A percentile compares a stretch with the other conserved stretches of the same genome.
Conservation (phyloP, 441 rosid species). For the Isatis lusitanica region DNA sequence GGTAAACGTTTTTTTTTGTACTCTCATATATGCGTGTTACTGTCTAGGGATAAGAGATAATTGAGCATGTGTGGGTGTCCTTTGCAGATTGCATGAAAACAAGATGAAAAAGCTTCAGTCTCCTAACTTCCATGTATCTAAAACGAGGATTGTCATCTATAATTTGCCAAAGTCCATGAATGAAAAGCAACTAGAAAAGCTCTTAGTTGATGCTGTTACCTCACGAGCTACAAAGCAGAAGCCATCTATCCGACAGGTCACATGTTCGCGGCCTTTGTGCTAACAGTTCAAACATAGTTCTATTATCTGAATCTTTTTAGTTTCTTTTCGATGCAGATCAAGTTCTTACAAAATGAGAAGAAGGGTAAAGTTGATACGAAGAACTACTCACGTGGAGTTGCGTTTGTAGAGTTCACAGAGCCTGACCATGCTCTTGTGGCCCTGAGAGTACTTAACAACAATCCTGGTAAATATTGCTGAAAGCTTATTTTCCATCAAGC, state of each 20-base stretch:
- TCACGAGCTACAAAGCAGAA: slow-evolving; percentile 94
- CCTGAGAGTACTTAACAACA: slow-evolving; percentile 86
- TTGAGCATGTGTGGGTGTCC: slow-evolving; percentile 19
- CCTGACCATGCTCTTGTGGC: slow-evolving; percentile 92
- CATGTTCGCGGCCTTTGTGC: slow-evolving; percentile 9
- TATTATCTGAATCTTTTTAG: neutral
- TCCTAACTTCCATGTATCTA: slow-evolving; percentile 89
- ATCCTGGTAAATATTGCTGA: slow-evolving; percentile 60
- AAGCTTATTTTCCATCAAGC: neutral
- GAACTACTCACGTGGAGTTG: slow-evolving; percentile 80
- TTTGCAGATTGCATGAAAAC: slow-evolving; percentile 75
- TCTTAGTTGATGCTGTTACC: slow-evolving; percentile 70
- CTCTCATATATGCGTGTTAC: neutral
- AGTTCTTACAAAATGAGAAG: slow-evolving; percentile 66
- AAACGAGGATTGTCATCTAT: slow-evolving; percentile 71
- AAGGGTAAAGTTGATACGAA: slow-evolving; percentile 60
- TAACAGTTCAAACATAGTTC: neutral
- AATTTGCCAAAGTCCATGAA: slow-evolving; percentile 82
- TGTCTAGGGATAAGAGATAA: slow-evolving; percentile 14
- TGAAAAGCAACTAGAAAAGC: slow-evolving; percentile 62
- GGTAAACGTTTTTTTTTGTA: slow-evolving; percentile 35
- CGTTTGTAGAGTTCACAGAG: slow-evolving; percentile 82
- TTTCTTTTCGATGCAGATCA: slow-evolving; percentile 52
- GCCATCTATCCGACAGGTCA: slow-evolving; percentile 79
- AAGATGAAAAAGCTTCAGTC: slow-evolving; percentile 86